Base-by-base conservation (phyloP, 495 filamentous ascomycete genomes). In the Podospora conica region DNA sequence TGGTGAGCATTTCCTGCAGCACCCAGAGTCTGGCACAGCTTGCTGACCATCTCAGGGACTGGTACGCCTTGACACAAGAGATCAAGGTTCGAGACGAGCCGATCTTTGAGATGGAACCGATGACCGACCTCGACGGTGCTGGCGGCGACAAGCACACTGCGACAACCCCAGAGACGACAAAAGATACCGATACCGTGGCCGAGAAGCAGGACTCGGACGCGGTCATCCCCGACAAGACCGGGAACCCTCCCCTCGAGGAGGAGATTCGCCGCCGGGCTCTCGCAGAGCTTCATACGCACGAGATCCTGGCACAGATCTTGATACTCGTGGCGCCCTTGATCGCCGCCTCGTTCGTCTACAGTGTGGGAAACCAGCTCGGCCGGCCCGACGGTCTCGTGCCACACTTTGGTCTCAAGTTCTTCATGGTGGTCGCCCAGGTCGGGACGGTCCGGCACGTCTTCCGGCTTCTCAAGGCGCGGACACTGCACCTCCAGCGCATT, bases 361-460 rank as follows among this genome's bases (percentile, higher is more conserved):
- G 80, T 1, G 88, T 96, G 58, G 84, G 93, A 15, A 80, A 79
- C 22, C 88, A 91, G 55, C 85, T 98, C 9, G 92, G 90, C 2
- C 84, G 90, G 18, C 93, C 90, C 0, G 92, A 95, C 74, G 90
- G 91, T 3, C 80, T 96, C 15, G 90, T 97, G 18, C 96, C 92
- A 3, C 89, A 95, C 73, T 95, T 92, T 76, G 96, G 97, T 76
- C 83, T 98, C 60, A 92, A 90, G n/a, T 91, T 98, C 67, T 98
- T 97, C 76, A 79, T 97, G 11, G 83, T 97, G 9, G 93, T 91
- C 11, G 88, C 95, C 9, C 93, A 98, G 74, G 76, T 97, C 21
- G 86, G 88, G 2, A 95, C 96, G 3, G 70, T 90, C 60, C 84
- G 90, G 3, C 94, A 97, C 70, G 78, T 93, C 28, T 85, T 97